Evolutionary conservation across 306 rosid species (phyloP).

Genomic region (Rubus parviflorus): DNA sequence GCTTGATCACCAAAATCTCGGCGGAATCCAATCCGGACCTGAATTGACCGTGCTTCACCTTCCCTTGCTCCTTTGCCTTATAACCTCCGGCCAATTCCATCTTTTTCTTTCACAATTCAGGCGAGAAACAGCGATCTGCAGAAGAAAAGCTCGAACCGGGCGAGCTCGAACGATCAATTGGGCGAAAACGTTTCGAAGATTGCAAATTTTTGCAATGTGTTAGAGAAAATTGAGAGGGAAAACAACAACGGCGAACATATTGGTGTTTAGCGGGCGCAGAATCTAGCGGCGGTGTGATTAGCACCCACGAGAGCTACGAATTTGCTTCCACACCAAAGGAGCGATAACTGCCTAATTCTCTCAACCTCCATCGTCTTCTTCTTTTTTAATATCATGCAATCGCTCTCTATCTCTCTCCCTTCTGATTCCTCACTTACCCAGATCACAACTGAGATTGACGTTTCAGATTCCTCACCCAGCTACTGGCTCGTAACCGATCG

Average conservation of each 20-base stretch:
- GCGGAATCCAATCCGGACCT: constrained; percentile 34
- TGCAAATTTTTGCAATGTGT: not conserved
- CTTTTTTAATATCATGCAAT: not conserved
- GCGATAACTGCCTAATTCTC: constrained; percentile 47
- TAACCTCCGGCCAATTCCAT: constrained; percentile 31
- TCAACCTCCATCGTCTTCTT: constrained; percentile 47
- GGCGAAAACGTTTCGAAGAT: constrained; percentile 6
- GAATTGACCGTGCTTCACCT: constrained; percentile 29
- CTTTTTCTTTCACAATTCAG: too few species aligned
- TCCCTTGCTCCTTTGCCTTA: constrained; percentile 4
- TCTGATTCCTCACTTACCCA: not conserved
- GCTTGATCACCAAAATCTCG: constrained; percentile 40
- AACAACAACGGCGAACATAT: constrained; percentile 7
- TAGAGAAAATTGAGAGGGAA: constrained; percentile 1
- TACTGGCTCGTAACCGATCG: constrained; percentile 2
- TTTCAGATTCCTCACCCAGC: constrained; percentile 25
- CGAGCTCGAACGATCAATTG: not conserved
- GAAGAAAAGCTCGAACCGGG: constrained; percentile 14
- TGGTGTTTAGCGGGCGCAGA: constrained; percentile 57
- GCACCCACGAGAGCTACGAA: constrained; percentile 76
- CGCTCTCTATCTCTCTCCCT: constrained; percentile 2
- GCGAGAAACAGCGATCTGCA: not conserved
- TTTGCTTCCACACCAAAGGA: constrained; percentile 46
- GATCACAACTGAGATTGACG: constrained; percentile 11
- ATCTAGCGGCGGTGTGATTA: constrained; percentile 74